phyloP scores from a whole-genome alignment of 2,329 filamentous ascomycete species.

The Epicoccum nigrum region DNA sequence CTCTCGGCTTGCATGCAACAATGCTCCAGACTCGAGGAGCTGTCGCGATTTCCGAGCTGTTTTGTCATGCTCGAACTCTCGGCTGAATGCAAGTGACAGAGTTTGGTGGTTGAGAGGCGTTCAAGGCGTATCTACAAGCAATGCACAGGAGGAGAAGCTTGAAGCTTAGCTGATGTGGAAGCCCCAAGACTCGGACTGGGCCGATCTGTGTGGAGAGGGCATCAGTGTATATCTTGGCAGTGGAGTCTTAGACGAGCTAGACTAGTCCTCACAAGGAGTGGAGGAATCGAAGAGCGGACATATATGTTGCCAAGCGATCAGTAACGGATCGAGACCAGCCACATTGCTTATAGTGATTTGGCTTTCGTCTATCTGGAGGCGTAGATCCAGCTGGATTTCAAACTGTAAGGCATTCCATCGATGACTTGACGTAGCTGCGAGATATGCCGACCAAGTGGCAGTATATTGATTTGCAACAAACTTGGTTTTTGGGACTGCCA shows the following conservation, averaged over 20 bases:
- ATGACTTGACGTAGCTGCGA: background rate
- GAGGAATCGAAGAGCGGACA: background rate
- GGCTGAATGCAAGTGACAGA: background rate
- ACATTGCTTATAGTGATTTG: conserved; percentile 1
- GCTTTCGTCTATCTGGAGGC: background rate
- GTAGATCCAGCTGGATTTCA: background rate
- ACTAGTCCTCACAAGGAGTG: background rate
- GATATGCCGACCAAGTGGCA: background rate
- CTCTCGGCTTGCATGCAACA: background rate
- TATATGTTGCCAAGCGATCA: background rate
- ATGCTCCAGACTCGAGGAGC: background rate
- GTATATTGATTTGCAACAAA: background rate
- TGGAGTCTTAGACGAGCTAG: background rate
- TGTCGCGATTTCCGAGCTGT: background rate
- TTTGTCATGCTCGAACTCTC: background rate
- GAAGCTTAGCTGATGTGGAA: conserved; percentile 3
- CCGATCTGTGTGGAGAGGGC: background rate
- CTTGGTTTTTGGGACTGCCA: too few species aligned
- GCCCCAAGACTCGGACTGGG: background rate
- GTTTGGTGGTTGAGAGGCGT: background rate
- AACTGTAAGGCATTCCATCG: background rate
- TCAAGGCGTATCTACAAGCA: conserved; percentile 5
- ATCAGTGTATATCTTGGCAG: background rate
- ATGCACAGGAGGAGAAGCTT: background rate
- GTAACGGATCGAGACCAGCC: background rate